Base-by-base conservation (phyloP, 148 eudicot genomes). In the Arbutus unedo region DNA sequence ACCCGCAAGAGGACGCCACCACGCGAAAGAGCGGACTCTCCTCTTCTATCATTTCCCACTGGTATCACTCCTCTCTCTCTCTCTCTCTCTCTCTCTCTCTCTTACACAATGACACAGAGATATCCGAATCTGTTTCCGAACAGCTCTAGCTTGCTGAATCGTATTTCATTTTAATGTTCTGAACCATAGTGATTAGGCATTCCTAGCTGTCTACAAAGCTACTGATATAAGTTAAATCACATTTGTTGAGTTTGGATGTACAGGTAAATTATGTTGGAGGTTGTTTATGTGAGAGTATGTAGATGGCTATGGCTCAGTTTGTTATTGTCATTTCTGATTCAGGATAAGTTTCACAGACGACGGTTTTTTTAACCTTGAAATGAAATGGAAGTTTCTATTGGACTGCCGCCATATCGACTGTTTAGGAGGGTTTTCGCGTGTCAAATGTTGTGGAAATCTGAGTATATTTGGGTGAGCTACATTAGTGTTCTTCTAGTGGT, bases 1-100 rank as follows among this genome's bases (percentile, higher is more conserved):
- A 75, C 57, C 56, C 56, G 78, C 31, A 75, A 75, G 78, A 75
- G 78, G 5, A 75, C 78, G 56, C 78, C 78, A 1, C 56, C 78
- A 21, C 23, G 56, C 41, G 78, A 75, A 50, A 75, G 56, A 75
- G 21, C 78, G 16, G 57, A 75, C 54, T 75, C 78, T 21, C 78
- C 78, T 49, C 78, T 57, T 49, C 57, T 75, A 5, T 75, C 78
- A 21, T 75, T 75, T 50, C 56, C 57, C 8, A 75, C 78, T 75
- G 78, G 78, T 75, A 75, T 50, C 31, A 11, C 78, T 25, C 6
- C 10, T 23, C 4, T 66, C 38, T 72, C 11, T 43, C 38, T 21
- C 54, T 74, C 56, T 74, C 56, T 47, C 15, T 49, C 38, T 47
- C 25, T 47, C 38, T 31, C 38, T 31, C 38, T 31, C 38, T 31